These are phyloP conservation scores for Domatiomyces catenatus DNA, from an alignment of 2,329 filamentous ascomycete genomes.

Conservation along the genomic window DNA sequence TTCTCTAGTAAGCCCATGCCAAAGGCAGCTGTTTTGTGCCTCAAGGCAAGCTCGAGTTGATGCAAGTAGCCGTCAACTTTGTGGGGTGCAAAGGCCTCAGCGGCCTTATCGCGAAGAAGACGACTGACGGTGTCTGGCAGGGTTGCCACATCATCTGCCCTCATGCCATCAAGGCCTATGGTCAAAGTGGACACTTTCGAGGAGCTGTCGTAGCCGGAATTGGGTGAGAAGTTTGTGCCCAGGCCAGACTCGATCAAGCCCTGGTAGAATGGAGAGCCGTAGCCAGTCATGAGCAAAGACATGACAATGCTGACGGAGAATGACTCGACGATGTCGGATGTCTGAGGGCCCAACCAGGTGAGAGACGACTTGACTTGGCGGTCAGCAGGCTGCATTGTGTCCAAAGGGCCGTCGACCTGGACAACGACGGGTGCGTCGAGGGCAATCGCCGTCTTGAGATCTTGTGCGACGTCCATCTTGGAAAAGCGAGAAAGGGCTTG, in stretches of 20 bases:
- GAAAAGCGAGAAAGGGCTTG: constrained; percentile 59
- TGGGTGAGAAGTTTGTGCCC: constrained; percentile 86
- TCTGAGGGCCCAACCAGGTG: constrained; percentile 80
- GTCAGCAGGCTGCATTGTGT: constrained; percentile 70
- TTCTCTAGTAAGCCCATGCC: constrained; percentile 82
- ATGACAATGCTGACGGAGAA: constrained; percentile 75
- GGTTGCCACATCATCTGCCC: constrained; percentile 59
- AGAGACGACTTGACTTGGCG: constrained; percentile 88
- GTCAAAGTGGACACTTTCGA: constrained; percentile 71
- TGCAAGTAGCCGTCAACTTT: constrained; percentile 93
- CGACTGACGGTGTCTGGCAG: constrained; percentile 60
- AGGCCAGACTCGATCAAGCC: constrained; percentile 78
- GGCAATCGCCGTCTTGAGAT: constrained; percentile 61
- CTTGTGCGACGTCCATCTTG: constrained; percentile 50
- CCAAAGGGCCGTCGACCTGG: constrained; percentile 62
- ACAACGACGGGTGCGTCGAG: constrained; percentile 55
- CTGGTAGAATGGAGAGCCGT: constrained; percentile 83
- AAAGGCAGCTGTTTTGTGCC: constrained; percentile 93
- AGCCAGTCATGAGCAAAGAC: constrained; percentile 77
- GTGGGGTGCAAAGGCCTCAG: constrained; percentile 68
- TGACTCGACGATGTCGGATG: constrained; percentile 67
- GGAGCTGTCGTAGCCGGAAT: constrained; percentile 76
- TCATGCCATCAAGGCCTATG: constrained; percentile 79
- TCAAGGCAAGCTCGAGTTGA: constrained; percentile 79
- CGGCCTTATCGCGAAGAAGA: constrained; percentile 53